These are phyloP conservation scores for Hemisphaericaspora subhashii DNA, from an alignment of 1,139 yeast species.

Conservation along the genomic window DNA sequence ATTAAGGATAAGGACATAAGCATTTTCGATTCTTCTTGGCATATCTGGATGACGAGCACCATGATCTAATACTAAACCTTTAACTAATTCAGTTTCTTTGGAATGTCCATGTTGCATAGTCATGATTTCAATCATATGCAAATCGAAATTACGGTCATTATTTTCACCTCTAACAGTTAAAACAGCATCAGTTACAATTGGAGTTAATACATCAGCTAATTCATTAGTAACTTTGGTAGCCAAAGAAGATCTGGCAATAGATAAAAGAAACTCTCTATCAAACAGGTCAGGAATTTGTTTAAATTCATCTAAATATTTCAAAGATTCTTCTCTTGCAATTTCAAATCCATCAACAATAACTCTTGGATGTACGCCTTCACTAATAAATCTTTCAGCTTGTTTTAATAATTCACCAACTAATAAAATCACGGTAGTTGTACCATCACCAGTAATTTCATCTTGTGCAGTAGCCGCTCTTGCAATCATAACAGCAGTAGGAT, in stretches of 20 bases:
- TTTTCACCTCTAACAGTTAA: constrained; percentile 64
- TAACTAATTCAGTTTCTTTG: constrained; percentile 77
- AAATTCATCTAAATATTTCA: constrained; percentile 67
- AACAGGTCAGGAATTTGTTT: constrained; percentile 45
- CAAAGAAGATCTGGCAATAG: constrained; percentile 88
- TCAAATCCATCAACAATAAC: constrained; percentile 95
- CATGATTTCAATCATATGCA: constrained; percentile 98
- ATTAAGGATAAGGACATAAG: constrained; percentile 81
- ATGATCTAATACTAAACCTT: constrained; percentile 93
- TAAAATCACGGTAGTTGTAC: constrained; percentile 96
- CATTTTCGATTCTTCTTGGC: constrained; percentile 88
- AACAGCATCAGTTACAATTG: constrained; percentile 96
- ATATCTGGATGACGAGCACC: constrained; percentile 99
- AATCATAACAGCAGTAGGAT: constrained; percentile 99
- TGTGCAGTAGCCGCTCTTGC: constrained; percentile 98
- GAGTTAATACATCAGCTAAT: constrained; percentile 77
- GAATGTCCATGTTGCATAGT: constrained; percentile 94
- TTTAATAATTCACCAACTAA: constrained; percentile 92
- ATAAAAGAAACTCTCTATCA: constrained; percentile 85
- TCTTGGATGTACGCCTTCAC: constrained; percentile 96
- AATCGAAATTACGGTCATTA: constrained; percentile 58
- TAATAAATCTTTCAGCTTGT: constrained; percentile 89
- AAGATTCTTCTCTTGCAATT: constrained; percentile 73
- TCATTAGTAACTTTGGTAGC: constrained; percentile 81
- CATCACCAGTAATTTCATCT: constrained; percentile 98